A percentile compares a stretch with the other conserved stretches of the same genome.
Evolutionary conservation across 78 protist species (phyloP).

Genomic region (Dictyostelium purpureum): DNA sequence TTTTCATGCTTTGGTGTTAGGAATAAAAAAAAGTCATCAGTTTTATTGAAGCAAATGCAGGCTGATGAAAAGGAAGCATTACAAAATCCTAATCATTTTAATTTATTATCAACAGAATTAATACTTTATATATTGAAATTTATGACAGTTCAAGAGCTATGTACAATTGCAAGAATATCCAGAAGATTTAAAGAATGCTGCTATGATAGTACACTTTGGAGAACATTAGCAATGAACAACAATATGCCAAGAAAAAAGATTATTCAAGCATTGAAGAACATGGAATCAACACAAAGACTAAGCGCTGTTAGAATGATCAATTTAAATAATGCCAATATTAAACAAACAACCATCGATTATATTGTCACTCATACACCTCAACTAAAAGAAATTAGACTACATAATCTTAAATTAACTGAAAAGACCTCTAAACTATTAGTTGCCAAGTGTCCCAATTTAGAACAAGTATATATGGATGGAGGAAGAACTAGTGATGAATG

Average conservation of each 20-base stretch:
- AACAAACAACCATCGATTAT: constrained; percentile 61
- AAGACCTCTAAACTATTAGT: constrained; percentile 52
- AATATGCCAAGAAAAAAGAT: constrained; percentile 50
- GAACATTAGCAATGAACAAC: constrained; percentile 28
- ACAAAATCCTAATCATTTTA: constrained; percentile 42
- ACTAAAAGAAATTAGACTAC: constrained; percentile 55
- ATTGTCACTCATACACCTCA: constrained; percentile 69
- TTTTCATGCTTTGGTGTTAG: constrained; percentile 69
- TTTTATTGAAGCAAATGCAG: constrained; percentile 36
- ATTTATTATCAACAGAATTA: constrained; percentile 53
- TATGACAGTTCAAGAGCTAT: constrained; percentile 19
- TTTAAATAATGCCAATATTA: constrained; percentile 31
- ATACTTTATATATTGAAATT: constrained; percentile 32
- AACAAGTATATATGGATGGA: constrained; percentile 77
- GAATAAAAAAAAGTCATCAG: constrained; percentile 15
- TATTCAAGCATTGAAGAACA: constrained; percentile 35
- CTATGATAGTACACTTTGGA: constrained; percentile 61
- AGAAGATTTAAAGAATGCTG: constrained; percentile 67
- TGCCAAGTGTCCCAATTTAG: constrained; percentile 67
- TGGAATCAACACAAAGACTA: constrained; percentile 45
- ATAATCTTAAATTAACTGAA: constrained; percentile 53
- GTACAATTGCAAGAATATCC: constrained; percentile 35
- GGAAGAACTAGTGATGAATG: constrained; percentile 64
- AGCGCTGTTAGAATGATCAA: constrained; percentile 47
- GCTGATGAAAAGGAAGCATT: constrained; percentile 31